A percentile compares a stretch with the other conserved stretches of the same genome.
phyloP scores from a whole-genome alignment of 352 stramenopile genomes.

The Globisporangium paddicum region DNA sequence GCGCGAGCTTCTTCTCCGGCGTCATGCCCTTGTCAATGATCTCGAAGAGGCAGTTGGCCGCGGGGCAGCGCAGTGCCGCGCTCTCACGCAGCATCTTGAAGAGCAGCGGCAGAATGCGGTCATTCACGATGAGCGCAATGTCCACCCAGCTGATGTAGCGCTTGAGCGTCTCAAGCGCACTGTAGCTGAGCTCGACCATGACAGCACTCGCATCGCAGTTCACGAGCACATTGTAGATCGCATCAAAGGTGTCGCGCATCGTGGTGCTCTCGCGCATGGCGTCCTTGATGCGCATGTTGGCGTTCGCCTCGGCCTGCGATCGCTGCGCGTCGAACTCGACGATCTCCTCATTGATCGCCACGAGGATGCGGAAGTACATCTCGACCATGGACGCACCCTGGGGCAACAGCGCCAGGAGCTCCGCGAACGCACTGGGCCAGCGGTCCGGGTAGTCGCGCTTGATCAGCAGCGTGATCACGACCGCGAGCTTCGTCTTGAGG shows the following conservation, averaged over 20 bases:
- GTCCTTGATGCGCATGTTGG: constrained; percentile 88
- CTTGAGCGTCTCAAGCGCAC: constrained; percentile 74
- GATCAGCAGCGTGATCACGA: constrained; percentile 80
- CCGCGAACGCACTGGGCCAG: constrained; percentile 83
- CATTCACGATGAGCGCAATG: constrained; percentile 78
- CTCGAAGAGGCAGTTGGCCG: constrained; percentile 81
- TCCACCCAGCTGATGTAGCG: constrained; percentile 87
- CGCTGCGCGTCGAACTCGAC: constrained; percentile 81
- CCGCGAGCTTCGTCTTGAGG: constrained; percentile 82
- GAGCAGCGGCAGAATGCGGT: constrained; percentile 72
- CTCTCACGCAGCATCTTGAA: constrained; percentile 65
- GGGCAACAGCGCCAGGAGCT: constrained; percentile 73
- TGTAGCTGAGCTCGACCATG: constrained; percentile 61
- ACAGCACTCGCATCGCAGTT: constrained; percentile 67
- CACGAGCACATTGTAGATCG: constrained; percentile 78
- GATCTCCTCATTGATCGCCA: constrained; percentile 90
- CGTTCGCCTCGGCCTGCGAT: constrained; percentile 44
- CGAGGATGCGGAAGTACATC: constrained; percentile 89
- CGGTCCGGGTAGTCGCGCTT: constrained; percentile 86
- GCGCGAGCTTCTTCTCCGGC: constrained; percentile 75
- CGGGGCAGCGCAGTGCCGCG: constrained; percentile 54
- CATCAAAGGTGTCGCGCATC: constrained; percentile 78
- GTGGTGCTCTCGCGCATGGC: constrained; percentile 74
- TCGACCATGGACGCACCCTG: constrained; percentile 78
- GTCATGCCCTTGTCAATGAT: constrained; percentile 87